These are phyloP conservation scores for Biscogniauxia marginata DNA, from an alignment of 2,329 filamentous ascomycete genomes.

Conservation along the genomic window DNA sequence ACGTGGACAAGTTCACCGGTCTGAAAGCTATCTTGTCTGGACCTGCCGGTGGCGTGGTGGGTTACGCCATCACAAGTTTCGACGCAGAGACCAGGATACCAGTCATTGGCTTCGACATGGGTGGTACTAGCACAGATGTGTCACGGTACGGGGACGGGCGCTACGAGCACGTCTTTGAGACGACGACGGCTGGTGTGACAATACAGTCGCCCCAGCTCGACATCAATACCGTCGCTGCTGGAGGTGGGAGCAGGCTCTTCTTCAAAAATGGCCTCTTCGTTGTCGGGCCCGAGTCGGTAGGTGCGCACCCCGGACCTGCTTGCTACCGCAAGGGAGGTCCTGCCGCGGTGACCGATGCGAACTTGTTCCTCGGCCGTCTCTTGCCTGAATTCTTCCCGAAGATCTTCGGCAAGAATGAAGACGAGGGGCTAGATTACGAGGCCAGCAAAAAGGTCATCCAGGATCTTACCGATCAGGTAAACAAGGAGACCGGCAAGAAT, in stretches of 20 bases:
- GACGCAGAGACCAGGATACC: slow-evolving; percentile 78
- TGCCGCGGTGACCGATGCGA: slow-evolving; percentile 90
- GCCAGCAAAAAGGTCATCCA: slow-evolving; percentile 75
- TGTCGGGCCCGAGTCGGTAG: slow-evolving; percentile 85
- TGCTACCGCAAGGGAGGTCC: slow-evolving; percentile 90
- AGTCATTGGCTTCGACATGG: slow-evolving; percentile 94
- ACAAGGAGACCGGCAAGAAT: slow-evolving; percentile 66
- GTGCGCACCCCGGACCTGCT: slow-evolving; percentile 84
- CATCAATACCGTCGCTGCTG: slow-evolving; percentile 92
- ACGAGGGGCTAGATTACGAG: slow-evolving; percentile 73
- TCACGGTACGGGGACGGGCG: slow-evolving; percentile 81
- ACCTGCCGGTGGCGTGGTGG: slow-evolving; percentile 89
- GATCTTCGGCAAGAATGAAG: slow-evolving; percentile 88
- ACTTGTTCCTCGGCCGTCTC: slow-evolving; percentile 78
- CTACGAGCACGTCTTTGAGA: slow-evolving; percentile 93
- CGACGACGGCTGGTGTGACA: slow-evolving; percentile 88
- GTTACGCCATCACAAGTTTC: slow-evolving; percentile 88
- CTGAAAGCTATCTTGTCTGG: slow-evolving; percentile 84
- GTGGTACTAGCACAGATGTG: slow-evolving; percentile 85
- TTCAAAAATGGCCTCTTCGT: slow-evolving; percentile 89
- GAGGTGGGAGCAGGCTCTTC: slow-evolving; percentile 80
- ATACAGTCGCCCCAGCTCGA: slow-evolving; percentile 91
- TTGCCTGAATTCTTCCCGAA: slow-evolving; percentile 91
- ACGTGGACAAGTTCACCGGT: slow-evolving; percentile 80
- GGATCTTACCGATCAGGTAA: slow-evolving; percentile 75